Evolutionary conservation across 2,329 filamentous ascomycete species (phyloP).

Genomic region (Xylariaceae sp.): DNA sequence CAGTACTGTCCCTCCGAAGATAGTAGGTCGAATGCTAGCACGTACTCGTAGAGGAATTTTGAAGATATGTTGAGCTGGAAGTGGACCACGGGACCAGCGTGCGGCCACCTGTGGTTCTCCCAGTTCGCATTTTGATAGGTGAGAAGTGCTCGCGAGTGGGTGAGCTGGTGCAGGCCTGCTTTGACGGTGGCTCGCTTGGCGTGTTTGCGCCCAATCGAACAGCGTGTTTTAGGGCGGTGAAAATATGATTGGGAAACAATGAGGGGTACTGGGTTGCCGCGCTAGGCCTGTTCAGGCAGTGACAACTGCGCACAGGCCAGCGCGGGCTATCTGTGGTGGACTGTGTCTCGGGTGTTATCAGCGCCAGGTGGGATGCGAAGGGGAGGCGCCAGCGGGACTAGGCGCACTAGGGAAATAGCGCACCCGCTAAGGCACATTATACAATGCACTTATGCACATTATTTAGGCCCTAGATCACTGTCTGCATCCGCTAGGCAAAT

Average conservation of each 20-base stretch:
- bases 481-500: not conserved
- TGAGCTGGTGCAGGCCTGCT: slow-evolving; percentile 9
- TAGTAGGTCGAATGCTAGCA: not conserved
- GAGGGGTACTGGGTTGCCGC: not conserved
- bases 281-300: slow-evolving; percentile 1
- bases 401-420: not conserved
- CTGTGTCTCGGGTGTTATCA: not conserved
- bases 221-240: slow-evolving; percentile 15
- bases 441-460: not conserved
- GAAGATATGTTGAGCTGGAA: slow-evolving; percentile 15
- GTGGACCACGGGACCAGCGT: slow-evolving; percentile 9
- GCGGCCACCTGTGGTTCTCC: slow-evolving; percentile 8
- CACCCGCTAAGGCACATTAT: not conserved
- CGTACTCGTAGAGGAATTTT: slow-evolving; percentile 3
- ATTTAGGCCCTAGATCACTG: not conserved
- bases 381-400: not conserved
- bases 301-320: not conserved
- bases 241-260: slow-evolving; percentile 5
- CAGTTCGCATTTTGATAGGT: slow-evolving; percentile 9
- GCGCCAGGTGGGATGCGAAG: not conserved
- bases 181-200: slow-evolving; percentile 12
- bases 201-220: slow-evolving; percentile 9
- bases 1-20: not conserved
- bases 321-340: slow-evolving; percentile 1
- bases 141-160: slow-evolving; percentile 4